A percentile compares a stretch with the other conserved stretches of the same genome.
These are phyloP conservation scores for Picochlorum sp. DNA, from an alignment of 139 green algal genomes.

Conservation along the genomic window DNA sequence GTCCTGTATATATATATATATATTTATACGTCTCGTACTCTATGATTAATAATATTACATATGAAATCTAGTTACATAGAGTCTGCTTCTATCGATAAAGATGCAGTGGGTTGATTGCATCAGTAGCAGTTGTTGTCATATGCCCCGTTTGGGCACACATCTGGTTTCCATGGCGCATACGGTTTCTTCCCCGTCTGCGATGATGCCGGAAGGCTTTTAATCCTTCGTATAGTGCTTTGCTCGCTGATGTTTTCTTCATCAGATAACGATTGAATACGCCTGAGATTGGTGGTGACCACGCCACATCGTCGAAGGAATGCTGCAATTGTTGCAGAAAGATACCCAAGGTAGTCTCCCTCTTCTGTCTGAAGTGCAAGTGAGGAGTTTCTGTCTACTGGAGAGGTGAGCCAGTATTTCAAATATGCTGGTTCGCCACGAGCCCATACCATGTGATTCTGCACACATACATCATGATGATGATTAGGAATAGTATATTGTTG, in stretches of 20 bases:
- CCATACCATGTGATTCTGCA: slow-evolving; percentile 36
- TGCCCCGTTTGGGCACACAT: background rate
- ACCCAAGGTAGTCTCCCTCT: slow-evolving; percentile 10
- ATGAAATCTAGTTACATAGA: background rate
- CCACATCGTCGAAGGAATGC: slow-evolving; percentile 6
- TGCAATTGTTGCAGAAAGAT: background rate
- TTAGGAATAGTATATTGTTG: background rate
- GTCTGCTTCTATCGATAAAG: background rate
- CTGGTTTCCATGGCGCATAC: slow-evolving; percentile 1
- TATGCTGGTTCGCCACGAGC: slow-evolving; percentile 25
- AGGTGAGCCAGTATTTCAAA: slow-evolving; percentile 25
- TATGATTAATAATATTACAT: background rate
- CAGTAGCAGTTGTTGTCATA: slow-evolving; percentile 1
- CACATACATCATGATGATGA: background rate
- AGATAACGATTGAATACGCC: background rate
- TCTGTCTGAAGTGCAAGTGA: slow-evolving; percentile 18
- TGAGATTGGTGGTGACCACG: background rate
- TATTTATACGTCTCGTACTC: no score
- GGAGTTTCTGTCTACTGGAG: slow-evolving; percentile 14
- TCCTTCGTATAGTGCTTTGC: background rate
- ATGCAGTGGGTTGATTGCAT: no score
- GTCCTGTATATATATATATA: no score
- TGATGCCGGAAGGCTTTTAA: background rate
- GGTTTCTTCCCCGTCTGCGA: background rate
- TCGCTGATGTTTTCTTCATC: background rate